phyloP scores from a whole-genome alignment of 2,329 filamentous ascomycete genomes.

The Conoideocrella luteorostrata region DNA sequence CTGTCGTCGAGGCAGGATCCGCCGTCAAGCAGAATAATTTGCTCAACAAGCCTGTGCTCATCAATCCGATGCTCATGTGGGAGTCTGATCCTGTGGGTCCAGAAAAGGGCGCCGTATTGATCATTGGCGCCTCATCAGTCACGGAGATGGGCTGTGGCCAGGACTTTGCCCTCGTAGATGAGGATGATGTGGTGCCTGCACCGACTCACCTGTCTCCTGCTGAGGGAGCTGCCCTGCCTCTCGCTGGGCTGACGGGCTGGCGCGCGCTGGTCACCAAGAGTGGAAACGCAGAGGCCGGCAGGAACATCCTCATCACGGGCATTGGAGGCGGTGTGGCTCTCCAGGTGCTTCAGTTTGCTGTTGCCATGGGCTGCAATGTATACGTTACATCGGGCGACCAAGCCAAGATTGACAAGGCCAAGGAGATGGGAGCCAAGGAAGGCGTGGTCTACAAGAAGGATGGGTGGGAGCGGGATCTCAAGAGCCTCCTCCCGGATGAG shows the following conservation, averaged over 20 bases:
- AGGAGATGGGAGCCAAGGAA: slow-evolving; percentile 65
- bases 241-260: slow-evolving; percentile 86
- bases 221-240: slow-evolving; percentile 77
- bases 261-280: slow-evolving; percentile 76
- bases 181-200: slow-evolving; percentile 66
- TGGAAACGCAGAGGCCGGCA: slow-evolving; percentile 49
- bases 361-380: slow-evolving; percentile 67
- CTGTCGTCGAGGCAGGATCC: slow-evolving; percentile 59
- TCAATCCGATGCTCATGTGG: slow-evolving; percentile 79
- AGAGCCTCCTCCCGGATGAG: slow-evolving; percentile 53
- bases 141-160: slow-evolving; percentile 62
- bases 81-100: slow-evolving; percentile 63
- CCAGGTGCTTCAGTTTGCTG: slow-evolving; percentile 72
- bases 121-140: slow-evolving; percentile 62
- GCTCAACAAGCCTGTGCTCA: slow-evolving; percentile 62
- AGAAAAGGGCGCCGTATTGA: slow-evolving; percentile 53
- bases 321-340: slow-evolving; percentile 91
- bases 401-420: slow-evolving; percentile 69
- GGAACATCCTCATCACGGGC: slow-evolving; percentile 79
- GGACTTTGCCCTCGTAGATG: slow-evolving; percentile 65
- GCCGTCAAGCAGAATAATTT: slow-evolving; percentile 31
- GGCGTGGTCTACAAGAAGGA: slow-evolving; percentile 77
- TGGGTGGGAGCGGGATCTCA: slow-evolving; percentile 75
- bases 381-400: slow-evolving; percentile 72
- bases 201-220: slow-evolving; percentile 60